These are phyloP conservation scores for Pseudohyphozyma bogoriensis DNA, from an alignment of 768 basidiomycete genomes.

Conservation along the genomic window DNA sequence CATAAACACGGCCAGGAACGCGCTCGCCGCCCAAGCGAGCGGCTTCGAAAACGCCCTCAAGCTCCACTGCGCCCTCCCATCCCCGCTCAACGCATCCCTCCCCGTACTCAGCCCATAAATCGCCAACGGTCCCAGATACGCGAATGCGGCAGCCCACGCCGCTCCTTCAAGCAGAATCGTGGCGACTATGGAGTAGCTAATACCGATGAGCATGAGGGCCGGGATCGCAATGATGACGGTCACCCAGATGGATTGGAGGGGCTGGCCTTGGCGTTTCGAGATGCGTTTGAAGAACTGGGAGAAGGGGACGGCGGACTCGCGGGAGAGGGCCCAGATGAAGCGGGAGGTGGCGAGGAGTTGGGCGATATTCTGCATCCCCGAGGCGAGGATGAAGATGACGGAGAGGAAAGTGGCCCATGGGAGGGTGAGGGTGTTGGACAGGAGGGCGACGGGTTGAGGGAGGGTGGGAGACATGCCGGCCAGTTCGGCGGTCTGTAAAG, in stretches of 20 bases:
- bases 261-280: constrained; percentile 34
- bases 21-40: constrained; percentile 26
- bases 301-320: constrained; percentile 41
- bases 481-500: neutral
- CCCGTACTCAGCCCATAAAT: constrained; percentile 27
- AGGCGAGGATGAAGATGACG: constrained; percentile 30
- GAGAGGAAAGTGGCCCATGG: constrained; percentile 34
- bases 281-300: constrained; percentile 34
- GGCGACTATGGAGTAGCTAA: constrained; percentile 32
- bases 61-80: constrained; percentile 40
- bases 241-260: constrained; percentile 38
- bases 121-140: constrained; percentile 34
- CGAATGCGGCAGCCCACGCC: constrained; percentile 35
- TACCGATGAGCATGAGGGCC: constrained; percentile 34
- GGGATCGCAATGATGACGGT: constrained; percentile 35
- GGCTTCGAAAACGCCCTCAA: constrained; percentile 36
- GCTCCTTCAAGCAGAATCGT: constrained; percentile 38
- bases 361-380: constrained; percentile 38
- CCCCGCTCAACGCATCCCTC: constrained; percentile 33
- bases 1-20: constrained; percentile 33
- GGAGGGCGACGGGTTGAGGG: constrained; percentile 35
- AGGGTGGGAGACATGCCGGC: constrained; percentile 10
- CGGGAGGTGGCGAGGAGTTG: constrained; percentile 41
- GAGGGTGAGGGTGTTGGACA: constrained; percentile 35
- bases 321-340: constrained; percentile 41